Conservation (phyloP, 768 basidiomycete genomes). For the Termitomyces sp. region DNA sequence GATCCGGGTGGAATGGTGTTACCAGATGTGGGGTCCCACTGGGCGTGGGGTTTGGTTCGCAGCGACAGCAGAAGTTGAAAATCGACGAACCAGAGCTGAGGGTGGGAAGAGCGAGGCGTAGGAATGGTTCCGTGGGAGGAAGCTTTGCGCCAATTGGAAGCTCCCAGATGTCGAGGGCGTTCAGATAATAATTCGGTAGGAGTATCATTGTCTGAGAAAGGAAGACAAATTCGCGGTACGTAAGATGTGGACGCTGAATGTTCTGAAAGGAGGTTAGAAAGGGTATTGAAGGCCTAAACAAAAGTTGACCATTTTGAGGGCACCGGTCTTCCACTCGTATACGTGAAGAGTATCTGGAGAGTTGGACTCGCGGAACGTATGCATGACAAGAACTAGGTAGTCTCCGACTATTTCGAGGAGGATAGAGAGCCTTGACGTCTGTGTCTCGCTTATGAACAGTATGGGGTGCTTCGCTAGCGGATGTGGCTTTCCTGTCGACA, state of each 20-base stretch:
- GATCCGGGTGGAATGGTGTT: slow-evolving; percentile 1
- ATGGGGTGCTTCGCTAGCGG: slow-evolving; percentile 10
- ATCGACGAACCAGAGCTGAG: not conserved
- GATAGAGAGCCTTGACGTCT: slow-evolving; percentile 3
- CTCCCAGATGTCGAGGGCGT: slow-evolving; percentile 20
- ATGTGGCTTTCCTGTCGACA: slow-evolving; percentile 9
- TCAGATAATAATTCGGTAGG: slow-evolving; percentile 17
- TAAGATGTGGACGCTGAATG: not conserved
- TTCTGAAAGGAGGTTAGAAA: not conserved
- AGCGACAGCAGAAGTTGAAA: slow-evolving; percentile 5
- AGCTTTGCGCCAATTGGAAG: not conserved
- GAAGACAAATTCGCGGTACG: slow-evolving; percentile 19
- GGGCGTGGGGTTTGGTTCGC: slow-evolving; percentile 11
- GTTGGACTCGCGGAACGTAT: not conserved
- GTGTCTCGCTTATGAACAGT: slow-evolving; percentile 21
- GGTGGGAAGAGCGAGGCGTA: slow-evolving; percentile 1
- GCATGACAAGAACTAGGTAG: slow-evolving; percentile 9
- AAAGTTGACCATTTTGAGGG: slow-evolving; percentile 7
- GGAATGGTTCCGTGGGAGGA: not conserved
- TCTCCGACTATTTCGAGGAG: slow-evolving; percentile 16
- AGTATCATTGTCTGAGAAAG: slow-evolving; percentile 18
- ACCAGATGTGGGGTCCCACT: not conserved
- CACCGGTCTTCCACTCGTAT: slow-evolving; percentile 14
- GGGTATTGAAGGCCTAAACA: not conserved
- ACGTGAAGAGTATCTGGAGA: slow-evolving; percentile 9